These are phyloP conservation scores for peach (Prunus persica) DNA, from an alignment of 306 rosid species.

Conservation along the genomic window Prunus_persica_NCBIv2 NC_034012.1:8186001-8186500, in stretches of 20 bases:
- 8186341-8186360: not conserved
- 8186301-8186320: not conserved
- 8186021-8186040: not conserved
- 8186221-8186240: slow-evolving; percentile 12
- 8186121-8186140: slow-evolving; percentile 23
- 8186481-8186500: slow-evolving; percentile 42
- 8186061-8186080: slow-evolving; percentile 13
- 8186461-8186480: slow-evolving; percentile 40
- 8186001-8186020: not conserved
- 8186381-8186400: slow-evolving; percentile 23
- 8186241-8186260: slow-evolving; percentile 27
- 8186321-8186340: not conserved
- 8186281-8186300: not conserved
- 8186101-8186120: slow-evolving; percentile 18
- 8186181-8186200: not conserved
- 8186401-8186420: slow-evolving; percentile 18
- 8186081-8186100: slow-evolving; percentile 14
- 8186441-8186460: slow-evolving; percentile 28
- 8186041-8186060: slow-evolving; percentile 19
- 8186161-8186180: slow-evolving; percentile 15
- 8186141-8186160: slow-evolving; percentile 21
- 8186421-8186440: slow-evolving; percentile 19
- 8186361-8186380: not conserved
- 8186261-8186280: not conserved
- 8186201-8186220: slow-evolving; percentile 5